Percentiles rank a stretch among this genome's conserved stretches.
These are phyloP conservation scores for Coniophora puteana DNA, from an alignment of 1,284 basidiomycete genomes.

Conservation along the genomic window DNA sequence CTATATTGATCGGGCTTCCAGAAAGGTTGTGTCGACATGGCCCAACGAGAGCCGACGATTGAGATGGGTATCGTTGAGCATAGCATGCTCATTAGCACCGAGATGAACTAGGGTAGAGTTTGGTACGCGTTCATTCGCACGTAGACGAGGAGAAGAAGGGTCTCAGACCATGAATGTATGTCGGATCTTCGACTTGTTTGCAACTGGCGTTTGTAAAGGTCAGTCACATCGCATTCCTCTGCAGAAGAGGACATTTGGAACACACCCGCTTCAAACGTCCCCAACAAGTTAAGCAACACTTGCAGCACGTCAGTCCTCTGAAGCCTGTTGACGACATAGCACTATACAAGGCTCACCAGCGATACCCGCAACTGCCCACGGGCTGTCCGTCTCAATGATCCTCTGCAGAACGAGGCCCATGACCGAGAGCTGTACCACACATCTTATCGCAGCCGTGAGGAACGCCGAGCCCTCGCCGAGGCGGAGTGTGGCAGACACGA, in stretches of 20 bases:
- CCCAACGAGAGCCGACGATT: constrained; percentile 71
- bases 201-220: too few species aligned
- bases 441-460: constrained; percentile 67
- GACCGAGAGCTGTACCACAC: constrained; percentile 71
- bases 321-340: neutral
- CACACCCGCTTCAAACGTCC: constrained; percentile 64
- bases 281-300: constrained; percentile 71
- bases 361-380: constrained; percentile 72
- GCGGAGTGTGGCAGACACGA: constrained; percentile 59
- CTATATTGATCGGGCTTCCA: constrained; percentile 82
- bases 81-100: constrained; percentile 66
- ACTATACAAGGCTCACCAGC: constrained; percentile 45
- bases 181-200: constrained; percentile 73
- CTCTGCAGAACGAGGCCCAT: constrained; percentile 68
- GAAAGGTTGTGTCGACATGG: constrained; percentile 74
- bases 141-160: too few species aligned
- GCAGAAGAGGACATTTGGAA: too few species aligned
- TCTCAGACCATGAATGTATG: constrained; percentile 71
- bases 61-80: constrained; percentile 79
- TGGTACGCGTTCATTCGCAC: too few species aligned
- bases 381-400: constrained; percentile 72
- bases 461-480: constrained; percentile 70
- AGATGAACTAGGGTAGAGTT: constrained; percentile 60
- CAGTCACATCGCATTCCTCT: too few species aligned
- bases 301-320: constrained; percentile 21